phyloP scores from a whole-genome alignment of 1,284 basidiomycete species.

The Boletus semigastroideus region DNA sequence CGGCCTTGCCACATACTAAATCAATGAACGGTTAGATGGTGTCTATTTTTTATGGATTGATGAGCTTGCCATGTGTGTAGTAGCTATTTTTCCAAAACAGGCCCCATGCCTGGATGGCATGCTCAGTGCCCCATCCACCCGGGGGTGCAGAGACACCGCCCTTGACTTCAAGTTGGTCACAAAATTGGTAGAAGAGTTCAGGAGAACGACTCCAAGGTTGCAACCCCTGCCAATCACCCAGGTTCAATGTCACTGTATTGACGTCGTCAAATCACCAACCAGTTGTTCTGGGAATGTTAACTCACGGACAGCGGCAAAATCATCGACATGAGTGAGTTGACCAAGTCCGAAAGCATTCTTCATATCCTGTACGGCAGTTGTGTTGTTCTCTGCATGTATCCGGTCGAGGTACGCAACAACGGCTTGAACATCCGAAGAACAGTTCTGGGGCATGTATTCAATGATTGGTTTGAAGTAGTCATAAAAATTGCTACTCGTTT shows the following conservation, averaged over 20 bases:
- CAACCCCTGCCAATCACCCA: constrained; percentile 48
- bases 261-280: neutral
- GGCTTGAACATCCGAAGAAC: constrained; percentile 66
- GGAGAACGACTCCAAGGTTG: constrained; percentile 37
- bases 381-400: constrained; percentile 47
- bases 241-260: constrained; percentile 51
- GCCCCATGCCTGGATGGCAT: constrained; percentile 64
- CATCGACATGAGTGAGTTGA: constrained; percentile 58
- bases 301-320: constrained; percentile 57
- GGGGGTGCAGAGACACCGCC: constrained; percentile 53
- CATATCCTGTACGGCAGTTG: constrained; percentile 46
- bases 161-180: constrained; percentile 72
- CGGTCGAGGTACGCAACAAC: constrained; percentile 64
- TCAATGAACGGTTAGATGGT: neutral
- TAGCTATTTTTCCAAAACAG: constrained; percentile 46
- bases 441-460: constrained; percentile 69
- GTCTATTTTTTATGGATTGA: neutral
- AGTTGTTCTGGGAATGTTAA: neutral
- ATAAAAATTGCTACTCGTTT: constrained; percentile 55
- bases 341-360: constrained; percentile 61
- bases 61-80: constrained; percentile 34
- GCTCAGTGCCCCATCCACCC: constrained; percentile 60
- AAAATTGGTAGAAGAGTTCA: constrained; percentile 59
- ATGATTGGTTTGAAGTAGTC: constrained; percentile 72
- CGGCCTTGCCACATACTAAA: constrained; percentile 39